phyloP scores from a whole-genome alignment of 257 asterid genomes.

The Petunia secreta region DNA sequence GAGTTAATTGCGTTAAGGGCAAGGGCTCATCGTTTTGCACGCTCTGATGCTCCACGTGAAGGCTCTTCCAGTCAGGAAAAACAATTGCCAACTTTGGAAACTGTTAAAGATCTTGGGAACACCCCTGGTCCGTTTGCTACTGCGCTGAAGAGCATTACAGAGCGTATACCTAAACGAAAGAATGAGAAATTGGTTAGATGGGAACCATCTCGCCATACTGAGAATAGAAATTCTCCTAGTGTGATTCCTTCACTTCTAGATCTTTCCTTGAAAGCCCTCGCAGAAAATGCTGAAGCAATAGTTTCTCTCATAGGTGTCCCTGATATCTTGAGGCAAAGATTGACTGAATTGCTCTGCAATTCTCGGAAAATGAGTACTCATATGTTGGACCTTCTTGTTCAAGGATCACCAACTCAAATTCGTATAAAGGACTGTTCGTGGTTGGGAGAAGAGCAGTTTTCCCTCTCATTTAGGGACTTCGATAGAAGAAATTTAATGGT shows the following conservation, averaged over 20 bases:
- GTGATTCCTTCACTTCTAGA: slow-evolving; percentile 64
- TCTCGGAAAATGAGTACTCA: slow-evolving; percentile 49
- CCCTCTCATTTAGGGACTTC: slow-evolving; percentile 44
- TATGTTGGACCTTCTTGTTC: slow-evolving; percentile 51
- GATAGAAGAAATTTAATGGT: slow-evolving; percentile 60
- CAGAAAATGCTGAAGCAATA: slow-evolving; percentile 60
- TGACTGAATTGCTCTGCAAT: slow-evolving; percentile 60
- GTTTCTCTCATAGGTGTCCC: slow-evolving; percentile 67
- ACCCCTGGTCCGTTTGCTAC: slow-evolving; percentile 55
- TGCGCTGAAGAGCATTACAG: slow-evolving; percentile 55
- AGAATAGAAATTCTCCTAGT: slow-evolving; percentile 6
- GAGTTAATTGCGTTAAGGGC: slow-evolving; percentile 23
- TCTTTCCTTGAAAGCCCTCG: slow-evolving; percentile 61
- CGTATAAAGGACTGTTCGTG: slow-evolving; percentile 70
- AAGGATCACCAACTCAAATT: slow-evolving; percentile 72
- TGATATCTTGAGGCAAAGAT: slow-evolving; percentile 53
- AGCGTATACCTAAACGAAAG: slow-evolving; percentile 34
- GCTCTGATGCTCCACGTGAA: slow-evolving; percentile 36
- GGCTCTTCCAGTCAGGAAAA: slow-evolving; percentile 45
- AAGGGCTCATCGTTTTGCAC: slow-evolving; percentile 56
- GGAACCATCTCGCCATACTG: slow-evolving; percentile 43
- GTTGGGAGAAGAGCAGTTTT: slow-evolving; percentile 63
- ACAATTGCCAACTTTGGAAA: slow-evolving; percentile 32
- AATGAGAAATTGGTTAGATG: slow-evolving; percentile 52
- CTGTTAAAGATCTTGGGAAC: slow-evolving; percentile 45